Base-by-base conservation (phyloP, 1,284 basidiomycete species). In the Psilocybe mexicana region DNA sequence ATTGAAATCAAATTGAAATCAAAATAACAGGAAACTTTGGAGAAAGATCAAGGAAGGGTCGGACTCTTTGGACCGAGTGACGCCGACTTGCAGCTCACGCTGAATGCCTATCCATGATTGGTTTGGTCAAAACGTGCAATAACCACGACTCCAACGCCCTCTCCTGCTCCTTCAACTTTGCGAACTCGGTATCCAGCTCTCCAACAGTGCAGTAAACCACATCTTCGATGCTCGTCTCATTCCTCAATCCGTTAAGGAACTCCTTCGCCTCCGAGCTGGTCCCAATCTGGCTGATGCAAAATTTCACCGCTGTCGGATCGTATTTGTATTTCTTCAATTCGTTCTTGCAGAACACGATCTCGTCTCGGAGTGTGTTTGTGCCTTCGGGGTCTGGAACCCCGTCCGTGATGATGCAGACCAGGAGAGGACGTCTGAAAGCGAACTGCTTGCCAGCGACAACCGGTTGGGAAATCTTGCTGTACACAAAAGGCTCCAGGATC, bases 271-370 rank as follows among this genome's bases (percentile, higher is more conserved):
- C 4, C 25, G 28, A 11, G 42, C 49, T 48, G 8, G 28, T 44
- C 18, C 59, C 59, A 23, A 60, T 46, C 40, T 60, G 59, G 33
- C 30, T 57, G n/a, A 60, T 48, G 28, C 49, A 54, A 42, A 53
- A 60, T 40, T 33, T 45, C 24, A 60, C 59, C 2, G 59, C 40
- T 8, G 36, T 48, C 7, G 59, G 40, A 43, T 57, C 50, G 23
- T 57, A 60, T 8, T 47, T 6, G 1, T 28, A 35, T 14, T 7
- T 46, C 35, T 47, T 44, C 1, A 58, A 36, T n/a, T 40, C 28
- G 6, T 28, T 40, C 14, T 45, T 50, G 25, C 59, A 61, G 11
- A 53, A 45, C n/a, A 58, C 8, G 18, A 61, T 50, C 18, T 35
- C 49, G 7, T 61, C 35, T 18, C 28, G 43, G 12, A 61, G 42